Conservation (phyloP, 306 rosid genomes). For the Cucumis cinereus region DNA sequence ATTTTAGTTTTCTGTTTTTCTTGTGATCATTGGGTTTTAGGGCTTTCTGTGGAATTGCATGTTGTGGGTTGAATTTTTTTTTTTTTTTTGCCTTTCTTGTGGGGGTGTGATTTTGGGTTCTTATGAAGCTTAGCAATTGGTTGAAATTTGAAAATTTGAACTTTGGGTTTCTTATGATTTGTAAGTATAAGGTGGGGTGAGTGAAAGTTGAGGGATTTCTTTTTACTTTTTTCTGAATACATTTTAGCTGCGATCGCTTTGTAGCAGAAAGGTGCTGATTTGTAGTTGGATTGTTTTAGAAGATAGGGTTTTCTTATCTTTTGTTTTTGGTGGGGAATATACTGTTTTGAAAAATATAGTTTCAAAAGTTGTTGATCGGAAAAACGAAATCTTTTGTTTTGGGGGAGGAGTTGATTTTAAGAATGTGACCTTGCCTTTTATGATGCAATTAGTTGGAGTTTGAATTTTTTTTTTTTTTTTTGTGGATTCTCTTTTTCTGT, state of each 20-base stretch:
- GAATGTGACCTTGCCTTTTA: neutral
- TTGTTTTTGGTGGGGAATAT: neutral
- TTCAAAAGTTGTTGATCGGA: neutral
- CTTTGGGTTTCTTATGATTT: neutral
- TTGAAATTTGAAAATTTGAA: neutral
- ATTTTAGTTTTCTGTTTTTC: neutral
- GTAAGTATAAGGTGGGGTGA: neutral
- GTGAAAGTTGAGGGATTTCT: neutral
- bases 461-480: neutral
- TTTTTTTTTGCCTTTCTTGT: neutral
- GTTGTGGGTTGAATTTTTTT: neutral
- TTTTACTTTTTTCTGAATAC: neutral
- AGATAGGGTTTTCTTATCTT: neutral
- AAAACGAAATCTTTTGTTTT: neutral
- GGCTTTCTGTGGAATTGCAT: neutral
- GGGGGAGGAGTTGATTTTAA: neutral
- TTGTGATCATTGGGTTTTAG: neutral
- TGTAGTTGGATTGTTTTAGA: neutral
- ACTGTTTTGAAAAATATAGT: neutral
- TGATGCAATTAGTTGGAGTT: neutral
- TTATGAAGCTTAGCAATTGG: neutral
- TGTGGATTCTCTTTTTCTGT: neutral
- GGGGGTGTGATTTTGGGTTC: neutral
- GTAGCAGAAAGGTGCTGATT: neutral
- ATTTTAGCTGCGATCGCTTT: conserved; percentile 2